Conservation (phyloP, 164 flowering plant genomes). For the Saururus chinensis region DNA sequence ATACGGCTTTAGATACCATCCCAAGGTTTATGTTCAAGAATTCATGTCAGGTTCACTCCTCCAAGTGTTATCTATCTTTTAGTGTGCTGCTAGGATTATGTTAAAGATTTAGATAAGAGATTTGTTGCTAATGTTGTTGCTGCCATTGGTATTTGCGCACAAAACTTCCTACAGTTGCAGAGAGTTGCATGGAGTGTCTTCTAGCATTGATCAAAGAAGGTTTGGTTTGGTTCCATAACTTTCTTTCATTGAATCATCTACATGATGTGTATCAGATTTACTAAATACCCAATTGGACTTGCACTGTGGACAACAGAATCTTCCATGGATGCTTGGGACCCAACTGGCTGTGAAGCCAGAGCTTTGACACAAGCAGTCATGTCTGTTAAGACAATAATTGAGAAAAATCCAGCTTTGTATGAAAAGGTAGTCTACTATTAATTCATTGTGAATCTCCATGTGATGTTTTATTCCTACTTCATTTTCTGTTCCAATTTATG, state of each 20-base stretch:
- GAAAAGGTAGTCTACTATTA: constrained; percentile 46
- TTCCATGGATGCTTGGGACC: constrained; percentile 20
- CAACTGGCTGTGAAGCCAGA: constrained; percentile 46
- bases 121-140: constrained; percentile 93
- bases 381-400: constrained; percentile 64
- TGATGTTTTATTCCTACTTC: not conserved
- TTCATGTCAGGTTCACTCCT: no score
- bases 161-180: constrained; percentile 55
- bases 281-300: not conserved
- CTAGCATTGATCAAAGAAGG: constrained; percentile 58
- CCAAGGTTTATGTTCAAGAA: no score
- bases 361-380: constrained; percentile 71
- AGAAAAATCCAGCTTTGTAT: constrained; percentile 53
- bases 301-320: constrained; percentile 32
- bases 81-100: constrained; percentile 70
- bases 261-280: not conserved
- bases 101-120: constrained; percentile 83
- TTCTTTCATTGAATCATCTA: not conserved
- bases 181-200: constrained; percentile 67
- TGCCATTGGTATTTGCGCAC: constrained; percentile 88
- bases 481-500: not conserved
- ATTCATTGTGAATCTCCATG: constrained; percentile 4
- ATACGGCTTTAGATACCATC: no score
- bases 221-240: constrained; percentile 31
- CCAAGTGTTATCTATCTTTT: constrained; percentile 28